Evolutionary conservation across 2,329 filamentous ascomycete genomes (phyloP).

Genomic region (Venturia nashicola): DNA sequence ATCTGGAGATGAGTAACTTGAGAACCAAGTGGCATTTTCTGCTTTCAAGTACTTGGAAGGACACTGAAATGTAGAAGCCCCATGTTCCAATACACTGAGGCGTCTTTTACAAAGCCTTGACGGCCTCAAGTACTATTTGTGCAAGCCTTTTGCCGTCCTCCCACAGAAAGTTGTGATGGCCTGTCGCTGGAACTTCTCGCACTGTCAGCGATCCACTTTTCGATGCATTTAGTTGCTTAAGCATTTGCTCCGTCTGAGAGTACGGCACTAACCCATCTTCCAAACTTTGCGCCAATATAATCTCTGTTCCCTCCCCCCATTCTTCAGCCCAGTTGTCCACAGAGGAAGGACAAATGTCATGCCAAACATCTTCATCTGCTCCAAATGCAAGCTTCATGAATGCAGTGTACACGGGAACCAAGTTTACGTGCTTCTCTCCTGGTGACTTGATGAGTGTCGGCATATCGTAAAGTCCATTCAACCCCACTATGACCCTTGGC

Average conservation of each 20-base stretch:
- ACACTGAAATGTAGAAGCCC: no score
- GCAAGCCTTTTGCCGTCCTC: slow-evolving; percentile 33
- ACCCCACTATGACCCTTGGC: slow-evolving; percentile 44
- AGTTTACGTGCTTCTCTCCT: slow-evolving; percentile 15
- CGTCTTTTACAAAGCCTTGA: not conserved
- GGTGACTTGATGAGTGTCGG: slow-evolving; percentile 37
- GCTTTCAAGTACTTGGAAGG: not conserved
- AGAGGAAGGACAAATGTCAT: slow-evolving; percentile 40
- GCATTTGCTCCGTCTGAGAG: slow-evolving; percentile 48
- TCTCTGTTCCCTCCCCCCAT: slow-evolving; percentile 27
- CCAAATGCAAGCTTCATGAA: slow-evolving; percentile 54
- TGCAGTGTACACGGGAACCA: slow-evolving; percentile 39
- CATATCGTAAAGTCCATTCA: slow-evolving; percentile 58
- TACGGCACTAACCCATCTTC: slow-evolving; percentile 39
- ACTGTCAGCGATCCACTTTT: slow-evolving; percentile 20
- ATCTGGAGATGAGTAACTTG: not conserved
- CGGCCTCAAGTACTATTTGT: not conserved
- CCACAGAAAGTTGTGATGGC: slow-evolving; percentile 54
- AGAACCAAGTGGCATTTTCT: not conserved
- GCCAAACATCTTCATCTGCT: slow-evolving; percentile 38
- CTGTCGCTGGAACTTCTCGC: slow-evolving; percentile 28
- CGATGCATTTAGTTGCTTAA: slow-evolving; percentile 29
- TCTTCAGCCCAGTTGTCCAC: slow-evolving; percentile 27
- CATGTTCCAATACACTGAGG: no score
- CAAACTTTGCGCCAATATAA: slow-evolving; percentile 33